Conservation (phyloP, 2,329 filamentous ascomycete genomes). For the Fusarium subtropicale region DNA sequence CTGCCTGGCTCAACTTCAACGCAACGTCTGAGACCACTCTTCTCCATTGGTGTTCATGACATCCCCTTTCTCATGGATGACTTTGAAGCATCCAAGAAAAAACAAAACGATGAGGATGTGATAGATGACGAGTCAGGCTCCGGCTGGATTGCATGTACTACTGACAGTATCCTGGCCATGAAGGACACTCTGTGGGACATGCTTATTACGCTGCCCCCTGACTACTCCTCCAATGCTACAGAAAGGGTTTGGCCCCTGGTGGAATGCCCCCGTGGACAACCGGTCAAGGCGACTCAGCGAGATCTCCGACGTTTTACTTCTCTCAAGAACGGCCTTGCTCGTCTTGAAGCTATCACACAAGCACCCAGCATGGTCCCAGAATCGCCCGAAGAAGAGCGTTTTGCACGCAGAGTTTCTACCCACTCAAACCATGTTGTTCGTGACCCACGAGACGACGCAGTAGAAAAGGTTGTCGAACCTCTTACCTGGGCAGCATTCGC, state of each 20-base stretch:
- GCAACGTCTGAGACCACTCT: slow-evolving; percentile 82
- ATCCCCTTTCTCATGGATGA: slow-evolving; percentile 80
- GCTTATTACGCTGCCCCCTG: slow-evolving; percentile 81
- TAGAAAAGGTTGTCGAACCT: slow-evolving; percentile 70
- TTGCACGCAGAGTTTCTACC: slow-evolving; percentile 45
- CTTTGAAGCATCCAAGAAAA: slow-evolving; percentile 60
- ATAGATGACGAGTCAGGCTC: slow-evolving; percentile 62
- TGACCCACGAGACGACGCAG: slow-evolving; percentile 60
- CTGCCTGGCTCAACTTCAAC: slow-evolving; percentile 72
- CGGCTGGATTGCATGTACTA: slow-evolving; percentile 95
- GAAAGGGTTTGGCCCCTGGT: slow-evolving; percentile 81
- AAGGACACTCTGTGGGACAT: slow-evolving; percentile 92
- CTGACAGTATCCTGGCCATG: slow-evolving; percentile 89
- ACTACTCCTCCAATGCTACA: slow-evolving; percentile 66
- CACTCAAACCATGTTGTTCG: slow-evolving; percentile 46
- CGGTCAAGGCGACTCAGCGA: slow-evolving; percentile 87
- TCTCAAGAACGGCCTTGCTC: slow-evolving; percentile 72
- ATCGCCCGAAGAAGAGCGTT: slow-evolving; percentile 46
- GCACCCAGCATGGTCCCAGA: slow-evolving; percentile 45
- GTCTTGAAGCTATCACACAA: slow-evolving; percentile 51
- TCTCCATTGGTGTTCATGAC: slow-evolving; percentile 92
- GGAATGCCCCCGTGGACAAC: slow-evolving; percentile 70
- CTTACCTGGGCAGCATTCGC: slow-evolving; percentile 78
- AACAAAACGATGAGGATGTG: slow-evolving; percentile 52
- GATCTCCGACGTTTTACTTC: slow-evolving; percentile 84